Evolutionary conservation across 192 early-diverging fungal species (phyloP), one percentile per base, ranked within the genome.

Genomic region (Gaertneriomyces semiglobifer): DNA sequence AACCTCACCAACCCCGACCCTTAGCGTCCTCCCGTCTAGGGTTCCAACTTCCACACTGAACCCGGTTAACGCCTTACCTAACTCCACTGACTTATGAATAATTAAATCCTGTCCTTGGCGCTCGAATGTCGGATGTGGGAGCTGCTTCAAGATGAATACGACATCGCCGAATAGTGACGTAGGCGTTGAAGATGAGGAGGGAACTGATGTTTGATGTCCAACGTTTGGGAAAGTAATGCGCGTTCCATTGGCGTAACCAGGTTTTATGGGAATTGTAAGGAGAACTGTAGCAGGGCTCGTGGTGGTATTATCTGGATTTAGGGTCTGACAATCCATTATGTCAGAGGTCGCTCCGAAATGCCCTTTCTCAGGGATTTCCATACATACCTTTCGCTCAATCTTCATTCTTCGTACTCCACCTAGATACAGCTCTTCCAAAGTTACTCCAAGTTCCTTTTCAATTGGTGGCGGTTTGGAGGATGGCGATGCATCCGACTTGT

Each of bases 141-240:
- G 52, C 58, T 85, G 72, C 51, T 79, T 75, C 38, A 86, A 66
- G 33, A 72, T 60, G 63, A 86, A 80, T 12, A 79, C 68, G 20
- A 85, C 64, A 69, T 83, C 81, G 38, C 73, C 66, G 45, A 82
- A 81, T 44, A 85, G 79, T 54, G 62, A 78, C 62, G 84, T 84
- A 8, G 81, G 78, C 8, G 20, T 33, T 33, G 25, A 33, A 33
- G 25, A 33, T 33, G 25, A 33, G 25, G 25, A 33, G 25, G 25
- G 25, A 2, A 33, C 25, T 33, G 25, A 33, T 4, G 73, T 79
- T 65, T 85, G 83, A 57, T 86, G 81, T 7, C 84, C 84, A 41
- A 78, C 75, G 10, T 65, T 44, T 16, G 80, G 80, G 60, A 86
- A 86, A 7, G 73, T 77, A 38, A 86, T 70, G 25, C 67, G 53